phyloP scores from a whole-genome alignment of 352 stramenopile genomes.

The Phytophthora uliginosa region DNA sequence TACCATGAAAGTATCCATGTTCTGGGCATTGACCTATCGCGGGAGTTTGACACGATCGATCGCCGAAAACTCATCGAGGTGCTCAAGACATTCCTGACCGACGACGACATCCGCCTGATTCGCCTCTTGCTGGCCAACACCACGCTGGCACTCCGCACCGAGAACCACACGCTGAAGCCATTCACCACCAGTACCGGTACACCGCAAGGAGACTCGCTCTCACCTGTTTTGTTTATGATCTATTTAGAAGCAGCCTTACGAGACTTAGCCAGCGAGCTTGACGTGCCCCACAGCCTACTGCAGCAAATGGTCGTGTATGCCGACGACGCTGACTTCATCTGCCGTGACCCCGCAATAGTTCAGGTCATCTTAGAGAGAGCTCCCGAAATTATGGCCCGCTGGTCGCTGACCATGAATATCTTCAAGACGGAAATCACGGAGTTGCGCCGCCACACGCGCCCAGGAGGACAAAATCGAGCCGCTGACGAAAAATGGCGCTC shows the following conservation, averaged over 20 bases:
- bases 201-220: conserved; percentile 12
- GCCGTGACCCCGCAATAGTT: too few species aligned
- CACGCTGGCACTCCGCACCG: neutral
- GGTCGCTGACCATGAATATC: conserved; percentile 5
- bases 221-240: conserved; percentile 13
- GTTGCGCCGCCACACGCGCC: too few species aligned
- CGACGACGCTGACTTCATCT: too few species aligned
- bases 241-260: conserved; percentile 13
- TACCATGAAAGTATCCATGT: conserved; percentile 1
- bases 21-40: conserved; percentile 12
- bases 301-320: too few species aligned
- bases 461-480: neutral
- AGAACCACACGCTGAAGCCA: too few species aligned
- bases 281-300: too few species aligned
- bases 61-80: conserved; percentile 4
- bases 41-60: conserved; percentile 18
- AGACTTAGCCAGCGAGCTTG: neutral
- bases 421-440: neutral
- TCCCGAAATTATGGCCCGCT: too few species aligned
- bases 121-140: conserved; percentile 8
- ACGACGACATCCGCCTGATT: conserved; percentile 13
- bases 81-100: conserved; percentile 7
- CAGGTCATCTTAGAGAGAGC: too few species aligned
- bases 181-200: conserved; percentile 9
- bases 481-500: conserved; percentile 9